These are phyloP conservation scores for Leptomonas seymouri DNA, from an alignment of 208 protist species.

Conservation along the genomic window DNA sequence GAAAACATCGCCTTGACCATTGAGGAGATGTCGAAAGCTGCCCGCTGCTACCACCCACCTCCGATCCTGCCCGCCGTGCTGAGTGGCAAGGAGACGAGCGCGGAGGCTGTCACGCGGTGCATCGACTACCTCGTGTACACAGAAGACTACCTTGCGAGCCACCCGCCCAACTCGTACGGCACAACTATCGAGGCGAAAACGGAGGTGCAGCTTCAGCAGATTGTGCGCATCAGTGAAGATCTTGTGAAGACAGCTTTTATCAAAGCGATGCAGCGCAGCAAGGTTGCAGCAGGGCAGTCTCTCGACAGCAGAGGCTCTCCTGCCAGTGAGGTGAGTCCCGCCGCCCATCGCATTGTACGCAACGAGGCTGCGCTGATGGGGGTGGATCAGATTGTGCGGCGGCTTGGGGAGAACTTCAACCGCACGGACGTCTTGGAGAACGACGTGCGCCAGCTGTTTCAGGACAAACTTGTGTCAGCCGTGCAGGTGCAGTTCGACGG, in stretches of 20 bases:
- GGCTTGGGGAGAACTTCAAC: constrained; percentile 86
- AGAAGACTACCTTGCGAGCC: constrained; percentile 73
- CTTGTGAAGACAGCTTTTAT: constrained; percentile 73
- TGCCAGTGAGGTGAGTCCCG: not conserved
- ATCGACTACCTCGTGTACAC: constrained; percentile 91
- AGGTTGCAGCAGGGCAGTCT: not conserved
- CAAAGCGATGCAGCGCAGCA: constrained; percentile 49
- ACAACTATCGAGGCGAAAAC: constrained; percentile 53
- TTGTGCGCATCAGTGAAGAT: constrained; percentile 73
- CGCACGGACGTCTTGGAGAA: constrained; percentile 57
- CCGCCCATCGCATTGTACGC: constrained; percentile 42
- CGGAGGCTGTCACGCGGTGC: constrained; percentile 63
- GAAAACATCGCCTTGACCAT: constrained; percentile 88
- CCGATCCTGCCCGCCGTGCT: constrained; percentile 67
- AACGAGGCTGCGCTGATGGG: constrained; percentile 64
- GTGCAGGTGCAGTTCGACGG: constrained; percentile 59
- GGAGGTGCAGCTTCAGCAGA: constrained; percentile 46
- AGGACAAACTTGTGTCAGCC: constrained; percentile 36
- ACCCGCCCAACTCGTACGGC: constrained; percentile 68
- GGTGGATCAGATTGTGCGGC: constrained; percentile 66
- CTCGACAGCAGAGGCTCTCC: not conserved
- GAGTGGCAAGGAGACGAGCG: constrained; percentile 53
- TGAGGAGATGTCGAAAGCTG: constrained; percentile 83
- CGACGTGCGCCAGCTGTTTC: constrained; percentile 65
- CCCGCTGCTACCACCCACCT: constrained; percentile 86